These are phyloP conservation scores for Cymbopogon citratus DNA, from an alignment of 176 grass and related monocot genomes.

Conservation along the genomic window DNA sequence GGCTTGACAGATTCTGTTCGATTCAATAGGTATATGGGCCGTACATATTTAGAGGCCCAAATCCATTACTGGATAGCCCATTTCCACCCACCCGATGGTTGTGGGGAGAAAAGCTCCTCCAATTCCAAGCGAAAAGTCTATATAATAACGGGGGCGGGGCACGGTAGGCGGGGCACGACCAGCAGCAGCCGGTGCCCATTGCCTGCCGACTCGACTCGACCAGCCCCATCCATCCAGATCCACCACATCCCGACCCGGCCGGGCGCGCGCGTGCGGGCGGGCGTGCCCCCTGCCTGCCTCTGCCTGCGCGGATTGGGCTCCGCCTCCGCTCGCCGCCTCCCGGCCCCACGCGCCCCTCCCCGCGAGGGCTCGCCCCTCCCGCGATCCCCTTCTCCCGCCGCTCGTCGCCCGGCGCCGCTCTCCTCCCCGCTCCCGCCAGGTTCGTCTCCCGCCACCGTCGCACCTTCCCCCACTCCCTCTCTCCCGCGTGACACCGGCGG, in stretches of 20 bases:
- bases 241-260: background rate
- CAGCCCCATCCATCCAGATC: background rate
- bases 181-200: background rate
- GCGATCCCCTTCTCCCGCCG: constrained; percentile 3
- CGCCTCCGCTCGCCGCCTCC: background rate
- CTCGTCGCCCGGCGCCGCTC: background rate
- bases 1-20: background rate
- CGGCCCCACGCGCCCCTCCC: constrained; percentile 5
- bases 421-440: background rate
- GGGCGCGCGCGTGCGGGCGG: constrained; percentile 9
- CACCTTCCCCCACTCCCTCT: too few species aligned
- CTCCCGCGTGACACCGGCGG: background rate
- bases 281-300: background rate
- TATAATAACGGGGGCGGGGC: constrained; percentile 8
- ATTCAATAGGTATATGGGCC: background rate
- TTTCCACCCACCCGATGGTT: background rate
- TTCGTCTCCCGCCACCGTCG: background rate
- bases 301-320: background rate
- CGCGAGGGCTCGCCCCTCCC: background rate
- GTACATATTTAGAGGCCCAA: background rate
- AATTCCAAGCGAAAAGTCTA: constrained; percentile 2
- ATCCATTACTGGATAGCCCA: background rate
- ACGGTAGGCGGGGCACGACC: background rate
- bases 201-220: background rate
- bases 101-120: background rate